Evolutionary conservation across 495 filamentous ascomycete genomes (phyloP).

Genomic region (Aspergillus affinis): DNA sequence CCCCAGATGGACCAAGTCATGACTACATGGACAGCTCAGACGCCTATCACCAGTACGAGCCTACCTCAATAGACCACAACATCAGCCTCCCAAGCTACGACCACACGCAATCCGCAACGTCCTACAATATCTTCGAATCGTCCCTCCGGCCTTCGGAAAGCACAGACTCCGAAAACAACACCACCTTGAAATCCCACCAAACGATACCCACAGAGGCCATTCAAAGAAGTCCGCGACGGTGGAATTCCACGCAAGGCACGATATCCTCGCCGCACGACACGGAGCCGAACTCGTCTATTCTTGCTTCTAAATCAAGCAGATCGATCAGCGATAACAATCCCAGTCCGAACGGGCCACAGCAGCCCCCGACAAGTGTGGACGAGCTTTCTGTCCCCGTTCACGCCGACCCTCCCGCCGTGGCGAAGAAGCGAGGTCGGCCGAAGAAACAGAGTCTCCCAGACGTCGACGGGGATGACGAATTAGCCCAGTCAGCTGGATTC

Average conservation of each 20-base stretch:
- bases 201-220: conserved; percentile 12
- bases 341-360: conserved; percentile 15
- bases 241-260: conserved; percentile 28
- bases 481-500: conserved; percentile 19
- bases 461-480: conserved; percentile 35
- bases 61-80: not conserved
- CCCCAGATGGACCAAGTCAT: not conserved
- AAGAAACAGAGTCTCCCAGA: conserved; percentile 32
- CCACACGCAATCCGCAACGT: conserved; percentile 13
- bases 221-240: conserved; percentile 21
- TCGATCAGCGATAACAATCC: conserved; percentile 26
- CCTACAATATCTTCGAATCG: conserved; percentile 32
- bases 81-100: conserved; percentile 6
- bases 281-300: conserved; percentile 39
- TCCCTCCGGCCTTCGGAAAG: conserved; percentile 12
- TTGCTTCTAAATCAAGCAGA: conserved; percentile 23
- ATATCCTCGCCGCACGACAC: conserved; percentile 42
- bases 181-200: conserved; percentile 1
- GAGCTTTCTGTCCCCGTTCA: conserved; percentile 30
- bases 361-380: conserved; percentile 28
- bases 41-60: conserved; percentile 1
- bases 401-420: conserved; percentile 22
- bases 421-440: conserved; percentile 35
- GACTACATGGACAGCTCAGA: conserved; percentile 17
- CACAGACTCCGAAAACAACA: conserved; percentile 8